Conservation (phyloP, 306 rosid genomes). For the Prunus campanulata region DNA sequence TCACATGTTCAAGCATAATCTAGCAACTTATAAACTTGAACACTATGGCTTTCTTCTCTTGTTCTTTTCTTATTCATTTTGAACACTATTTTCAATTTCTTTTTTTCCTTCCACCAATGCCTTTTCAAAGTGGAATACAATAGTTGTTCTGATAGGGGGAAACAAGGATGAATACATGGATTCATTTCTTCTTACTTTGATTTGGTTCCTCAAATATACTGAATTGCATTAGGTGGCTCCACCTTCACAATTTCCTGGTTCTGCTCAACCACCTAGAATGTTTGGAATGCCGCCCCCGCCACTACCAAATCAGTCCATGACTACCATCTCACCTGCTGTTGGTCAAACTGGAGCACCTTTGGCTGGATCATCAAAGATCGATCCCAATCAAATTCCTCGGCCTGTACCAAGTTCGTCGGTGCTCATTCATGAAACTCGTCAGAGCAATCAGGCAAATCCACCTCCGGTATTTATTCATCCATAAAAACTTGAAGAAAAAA, state of each 20-base stretch:
- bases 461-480: conserved; percentile 70
- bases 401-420: conserved; percentile 82
- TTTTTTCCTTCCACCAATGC: neutral
- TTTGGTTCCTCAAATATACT: conserved; percentile 21
- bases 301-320: conserved; percentile 88
- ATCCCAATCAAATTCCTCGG: conserved; percentile 97
- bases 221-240: conserved; percentile 50
- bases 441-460: conserved; percentile 82
- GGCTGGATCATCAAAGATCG: conserved; percentile 85
- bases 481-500: conserved; percentile 1
- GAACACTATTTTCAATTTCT: too few relatives aligned
- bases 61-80: neutral
- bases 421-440: conserved; percentile 84
- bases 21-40: too few relatives aligned
- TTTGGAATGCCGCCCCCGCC: conserved; percentile 85
- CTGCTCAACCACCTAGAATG: conserved; percentile 76
- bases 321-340: conserved; percentile 73
- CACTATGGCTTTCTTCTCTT: neutral
- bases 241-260: conserved; percentile 65
- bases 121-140: neutral
- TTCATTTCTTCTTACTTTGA: conserved; percentile 23
- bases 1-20: conserved; percentile 1
- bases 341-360: conserved; percentile 90
- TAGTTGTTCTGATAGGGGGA: neutral
- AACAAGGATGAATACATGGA: neutral